Base-by-base conservation (phyloP, 176 grass and related monocot genomes). In the Metroxylon sagu region DNA sequence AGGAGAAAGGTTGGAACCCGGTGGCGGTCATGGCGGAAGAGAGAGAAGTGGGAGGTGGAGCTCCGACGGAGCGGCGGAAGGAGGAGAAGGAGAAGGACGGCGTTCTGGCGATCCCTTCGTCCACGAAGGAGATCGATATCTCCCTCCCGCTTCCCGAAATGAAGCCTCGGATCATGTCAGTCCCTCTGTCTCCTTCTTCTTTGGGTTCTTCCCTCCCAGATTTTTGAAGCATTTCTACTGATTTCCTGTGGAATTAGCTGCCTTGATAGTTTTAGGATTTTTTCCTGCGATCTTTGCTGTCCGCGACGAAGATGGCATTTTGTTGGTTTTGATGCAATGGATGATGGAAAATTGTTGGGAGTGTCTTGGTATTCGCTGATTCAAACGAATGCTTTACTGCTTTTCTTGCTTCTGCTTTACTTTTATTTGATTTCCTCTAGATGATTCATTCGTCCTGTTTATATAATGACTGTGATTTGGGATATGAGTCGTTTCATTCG, bases 101-200 rank as follows among this genome's bases (percentile, higher is more conserved):
- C 55, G 58, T 74, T 4, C 68, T 12, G 14, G 64, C 73, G 26
- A 71, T 91, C 61, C 87, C 84, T 62, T 83, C 79, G 4, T 83
- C 74, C n/a, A 0, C 57, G 19, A 31, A 76, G 3, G 25, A 76
- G 10, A 61, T 98, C 68, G 87, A 98, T 67, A 98, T 92, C 76
- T 61, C 79, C 29, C 73, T 98, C 30, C 82, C 84, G 31, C 81
- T 98, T 3, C 69, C 71, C 3, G 73, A 88, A 49, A 92, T 92
- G 81, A 78, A 76, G 23, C 84, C 87, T 35, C 76, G 49, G 48
- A 74, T 98, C 76, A 77, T 92, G 93, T 83, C 50, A 92, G 84
- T 74, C n/a, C 7, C 35, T n/a, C 10, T 5, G 18, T 29, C 16
- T 54, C 27, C 15, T 39, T 65, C 21, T 56, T 25, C 23, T 56